A percentile compares a stretch with the other conserved stretches of the same genome.
These are phyloP conservation scores for Penicillium sclerotiorum DNA, from an alignment of 2,329 filamentous ascomycete genomes.

Conservation along the genomic window DNA sequence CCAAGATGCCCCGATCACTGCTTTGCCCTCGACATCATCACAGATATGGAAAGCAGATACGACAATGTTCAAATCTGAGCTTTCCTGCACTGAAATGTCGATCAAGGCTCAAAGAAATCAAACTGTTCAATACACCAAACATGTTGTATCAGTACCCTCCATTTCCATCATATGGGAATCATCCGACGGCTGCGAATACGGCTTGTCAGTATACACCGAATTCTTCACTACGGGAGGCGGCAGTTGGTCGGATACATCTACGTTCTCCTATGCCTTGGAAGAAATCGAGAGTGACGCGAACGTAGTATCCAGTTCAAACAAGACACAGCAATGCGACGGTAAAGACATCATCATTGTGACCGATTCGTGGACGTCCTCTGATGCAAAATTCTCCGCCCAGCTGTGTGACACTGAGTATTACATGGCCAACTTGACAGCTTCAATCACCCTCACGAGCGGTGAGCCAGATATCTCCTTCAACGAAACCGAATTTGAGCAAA, in stretches of 20 bases:
- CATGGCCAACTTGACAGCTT: constrained; percentile 17
- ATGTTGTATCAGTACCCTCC: background rate
- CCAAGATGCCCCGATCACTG: constrained; percentile 1
- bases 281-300: background rate
- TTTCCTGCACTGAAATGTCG: constrained; percentile 19
- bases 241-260: constrained; percentile 20
- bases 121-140: background rate
- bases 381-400: constrained; percentile 1
- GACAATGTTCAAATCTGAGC: constrained; percentile 18
- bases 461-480: constrained; percentile 13
- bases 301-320: background rate
- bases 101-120: background rate
- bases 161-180: constrained; percentile 13
- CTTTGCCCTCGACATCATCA: constrained; percentile 5
- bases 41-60: constrained; percentile 22
- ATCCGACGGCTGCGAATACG: constrained; percentile 16
- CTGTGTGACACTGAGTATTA: constrained; percentile 16
- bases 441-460: background rate
- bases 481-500: constrained; percentile 11
- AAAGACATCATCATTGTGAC: constrained; percentile 11
- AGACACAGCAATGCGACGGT: constrained; percentile 8
- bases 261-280: constrained; percentile 9
- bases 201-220: background rate
- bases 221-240: constrained; percentile 10
- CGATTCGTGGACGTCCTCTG: constrained; percentile 8